Conservation (phyloP, 306 rosid species). For the Acacia melanoxylon region DNA sequence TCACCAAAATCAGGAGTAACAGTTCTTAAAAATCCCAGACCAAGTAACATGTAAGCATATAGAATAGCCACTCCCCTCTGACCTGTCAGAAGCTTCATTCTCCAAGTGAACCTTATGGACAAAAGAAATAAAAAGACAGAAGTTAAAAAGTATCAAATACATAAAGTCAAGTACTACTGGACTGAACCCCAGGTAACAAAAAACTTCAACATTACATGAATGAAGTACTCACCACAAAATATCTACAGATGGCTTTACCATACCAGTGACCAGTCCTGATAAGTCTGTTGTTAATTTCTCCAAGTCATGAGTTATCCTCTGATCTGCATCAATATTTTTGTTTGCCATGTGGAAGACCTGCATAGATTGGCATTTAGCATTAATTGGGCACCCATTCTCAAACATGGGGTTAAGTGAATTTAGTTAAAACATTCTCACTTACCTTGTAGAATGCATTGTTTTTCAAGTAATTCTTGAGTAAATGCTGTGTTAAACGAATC, state of each 20-base stretch:
- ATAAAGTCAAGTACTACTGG: slow-evolving; percentile 18
- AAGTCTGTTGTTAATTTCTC: slow-evolving; percentile 87
- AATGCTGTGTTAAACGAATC: slow-evolving; percentile 90
- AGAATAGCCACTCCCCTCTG: slow-evolving; percentile 91
- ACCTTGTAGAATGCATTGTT: slow-evolving; percentile 98
- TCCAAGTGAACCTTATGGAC: slow-evolving; percentile 95
- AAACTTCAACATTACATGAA: slow-evolving; percentile 17
- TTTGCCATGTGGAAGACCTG: slow-evolving; percentile 93
- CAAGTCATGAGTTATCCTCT: slow-evolving; percentile 91
- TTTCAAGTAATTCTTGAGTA: slow-evolving; percentile 77
- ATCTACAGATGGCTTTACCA: slow-evolving; percentile 96
- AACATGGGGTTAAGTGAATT: slow-evolving; percentile 5
- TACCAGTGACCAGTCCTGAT: slow-evolving; percentile 94
- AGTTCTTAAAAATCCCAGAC: slow-evolving; percentile 84
- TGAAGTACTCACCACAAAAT: slow-evolving; percentile 78
- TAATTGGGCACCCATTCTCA: slow-evolving; percentile 28
- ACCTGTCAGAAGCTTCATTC: slow-evolving; percentile 97
- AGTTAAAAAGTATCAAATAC: slow-evolving; percentile 15
- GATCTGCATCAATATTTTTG: slow-evolving; percentile 89
- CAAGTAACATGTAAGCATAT: slow-evolving; percentile 93
- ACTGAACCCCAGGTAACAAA: slow-evolving; percentile 13
- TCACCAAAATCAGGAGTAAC: slow-evolving; percentile 98
- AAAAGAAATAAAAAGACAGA: slow-evolving; percentile 7
- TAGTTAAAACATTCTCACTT: slow-evolving; percentile 26
- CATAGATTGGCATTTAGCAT: slow-evolving; percentile 40